A percentile compares a stretch with the other conserved stretches of the same genome.
These are phyloP conservation scores for Silene uniflora DNA, from an alignment of 148 eudicot species.

Conservation along the genomic window DNA sequence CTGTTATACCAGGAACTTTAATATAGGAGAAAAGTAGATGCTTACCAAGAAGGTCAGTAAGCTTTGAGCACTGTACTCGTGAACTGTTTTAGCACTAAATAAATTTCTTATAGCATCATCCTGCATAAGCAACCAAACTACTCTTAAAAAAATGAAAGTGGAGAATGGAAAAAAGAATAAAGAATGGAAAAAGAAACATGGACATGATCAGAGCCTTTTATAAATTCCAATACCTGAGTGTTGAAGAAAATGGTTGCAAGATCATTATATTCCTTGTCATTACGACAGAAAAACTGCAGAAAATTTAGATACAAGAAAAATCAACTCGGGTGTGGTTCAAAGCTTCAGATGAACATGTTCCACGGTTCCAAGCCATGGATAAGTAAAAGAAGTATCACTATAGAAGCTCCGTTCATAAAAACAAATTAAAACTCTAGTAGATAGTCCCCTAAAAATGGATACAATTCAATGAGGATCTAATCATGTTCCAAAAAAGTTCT, in stretches of 20 bases:
- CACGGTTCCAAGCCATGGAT: not conserved
- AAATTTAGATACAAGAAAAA: not conserved
- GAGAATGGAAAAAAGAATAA: constrained; percentile 4
- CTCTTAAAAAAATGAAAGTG: constrained; percentile 16
- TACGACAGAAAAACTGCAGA: constrained; percentile 72
- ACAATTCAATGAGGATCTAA: not conserved
- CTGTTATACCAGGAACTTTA: constrained; percentile 3
- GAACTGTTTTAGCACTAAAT: constrained; percentile 96
- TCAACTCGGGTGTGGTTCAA: not conserved
- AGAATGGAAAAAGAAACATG: constrained; percentile 7
- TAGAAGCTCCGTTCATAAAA: not conserved
- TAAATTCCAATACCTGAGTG: constrained; percentile 63
- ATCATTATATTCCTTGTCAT: constrained; percentile 82
- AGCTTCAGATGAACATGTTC: not conserved
- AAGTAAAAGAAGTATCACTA: not conserved
- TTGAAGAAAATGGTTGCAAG: constrained; percentile 98
- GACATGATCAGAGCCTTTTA: not conserved
- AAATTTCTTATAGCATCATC: constrained; percentile 98
- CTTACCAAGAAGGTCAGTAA: constrained; percentile 89
- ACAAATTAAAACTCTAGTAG: not conserved
- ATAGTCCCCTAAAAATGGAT: not conserved
- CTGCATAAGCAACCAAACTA: constrained; percentile 41
- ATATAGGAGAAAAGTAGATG: constrained; percentile 1
- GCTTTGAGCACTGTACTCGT: constrained; percentile 92
- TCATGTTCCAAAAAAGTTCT: not conserved